Conservation (phyloP, 352 stramenopile genomes). For the Pythium catenulatum region DNA sequence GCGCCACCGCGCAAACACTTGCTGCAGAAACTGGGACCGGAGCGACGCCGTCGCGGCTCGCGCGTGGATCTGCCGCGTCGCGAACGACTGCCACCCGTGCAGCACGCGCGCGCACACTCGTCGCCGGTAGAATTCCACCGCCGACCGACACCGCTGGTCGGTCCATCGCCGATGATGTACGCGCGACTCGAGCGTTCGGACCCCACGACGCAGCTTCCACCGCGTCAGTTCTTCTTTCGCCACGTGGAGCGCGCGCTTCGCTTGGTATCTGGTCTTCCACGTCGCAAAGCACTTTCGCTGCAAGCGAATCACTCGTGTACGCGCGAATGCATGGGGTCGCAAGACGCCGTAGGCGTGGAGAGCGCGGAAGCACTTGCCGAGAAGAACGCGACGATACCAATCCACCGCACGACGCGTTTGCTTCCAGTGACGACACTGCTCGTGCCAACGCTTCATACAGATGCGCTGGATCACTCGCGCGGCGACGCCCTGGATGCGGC, state of each 20-base stretch:
- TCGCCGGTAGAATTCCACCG: background rate
- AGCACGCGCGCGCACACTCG: background rate
- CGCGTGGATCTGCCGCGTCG: background rate
- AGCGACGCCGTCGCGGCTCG: background rate
- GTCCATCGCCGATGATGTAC: background rate
- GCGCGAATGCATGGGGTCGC: background rate
- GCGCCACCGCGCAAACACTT: background rate
- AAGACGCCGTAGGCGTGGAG: background rate
- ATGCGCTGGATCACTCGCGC: background rate
- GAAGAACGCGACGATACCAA: background rate
- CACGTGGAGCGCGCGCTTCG: background rate
- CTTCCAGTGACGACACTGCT: background rate
- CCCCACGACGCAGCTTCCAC: no score
- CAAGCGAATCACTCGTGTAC: background rate
- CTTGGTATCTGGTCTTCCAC: background rate
- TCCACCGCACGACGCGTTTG: background rate
- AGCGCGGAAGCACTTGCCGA: background rate
- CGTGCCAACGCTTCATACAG: background rate
- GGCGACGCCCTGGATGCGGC: background rate
- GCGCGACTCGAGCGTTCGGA: background rate
- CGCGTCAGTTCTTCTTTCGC: background rate
- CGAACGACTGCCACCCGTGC: background rate
- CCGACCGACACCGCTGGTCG: background rate
- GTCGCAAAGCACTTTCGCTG: background rate
- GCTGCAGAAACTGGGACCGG: background rate